These are phyloP conservation scores for Abrus pulchellus DNA, from an alignment of 306 rosid species.

Conservation along the genomic window DNA sequence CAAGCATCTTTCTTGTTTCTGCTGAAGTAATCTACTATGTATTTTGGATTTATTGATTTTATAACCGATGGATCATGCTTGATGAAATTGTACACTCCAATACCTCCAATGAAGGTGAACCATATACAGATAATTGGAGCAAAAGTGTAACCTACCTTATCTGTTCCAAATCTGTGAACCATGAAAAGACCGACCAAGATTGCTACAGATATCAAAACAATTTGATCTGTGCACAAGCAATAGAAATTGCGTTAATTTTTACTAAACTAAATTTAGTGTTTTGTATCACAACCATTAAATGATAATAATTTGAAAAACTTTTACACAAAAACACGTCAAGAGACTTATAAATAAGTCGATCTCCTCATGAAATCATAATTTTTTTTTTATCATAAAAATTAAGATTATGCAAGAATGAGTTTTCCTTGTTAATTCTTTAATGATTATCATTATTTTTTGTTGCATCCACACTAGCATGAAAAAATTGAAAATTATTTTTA, in stretches of 20 bases:
- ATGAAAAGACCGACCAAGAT: constrained; percentile 66
- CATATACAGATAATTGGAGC: constrained; percentile 81
- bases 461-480: too few species aligned
- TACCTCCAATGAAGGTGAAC: constrained; percentile 68
- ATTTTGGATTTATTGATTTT: constrained; percentile 74
- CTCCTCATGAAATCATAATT: neutral
- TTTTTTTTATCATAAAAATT: neutral
- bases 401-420: too few species aligned
- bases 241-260: neutral
- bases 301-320: neutral
- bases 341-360: neutral
- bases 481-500: too few species aligned
- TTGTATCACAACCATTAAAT: too few species aligned
- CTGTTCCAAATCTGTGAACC: constrained; percentile 85
- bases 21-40: constrained; percentile 65
- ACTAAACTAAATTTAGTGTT: too few species aligned
- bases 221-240: constrained; percentile 51
- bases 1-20: constrained; percentile 81
- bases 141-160: constrained; percentile 80
- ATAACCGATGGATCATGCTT: constrained; percentile 66
- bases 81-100: constrained; percentile 75
- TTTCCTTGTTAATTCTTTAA: neutral
- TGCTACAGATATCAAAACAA: constrained; percentile 71
- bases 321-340: neutral
- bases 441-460: too few species aligned